phyloP scores from a whole-genome alignment of 179 eudicot genomes.

The Carnegiea gigantea region DNA sequence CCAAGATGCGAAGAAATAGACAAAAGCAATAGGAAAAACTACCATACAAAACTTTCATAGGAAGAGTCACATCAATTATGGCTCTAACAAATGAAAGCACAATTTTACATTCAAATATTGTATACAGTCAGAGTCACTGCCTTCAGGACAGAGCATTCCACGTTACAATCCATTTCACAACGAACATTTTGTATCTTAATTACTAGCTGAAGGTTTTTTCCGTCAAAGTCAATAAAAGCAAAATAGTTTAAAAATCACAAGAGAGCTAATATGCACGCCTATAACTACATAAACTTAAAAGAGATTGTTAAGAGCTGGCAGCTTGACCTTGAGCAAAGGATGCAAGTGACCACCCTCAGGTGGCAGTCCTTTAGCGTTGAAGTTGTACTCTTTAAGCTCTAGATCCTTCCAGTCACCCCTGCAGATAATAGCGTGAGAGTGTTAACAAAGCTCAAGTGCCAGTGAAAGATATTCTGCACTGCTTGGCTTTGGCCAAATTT shows the following conservation, averaged over 20 bases:
- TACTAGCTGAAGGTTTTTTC: background rate
- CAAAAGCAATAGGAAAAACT: background rate
- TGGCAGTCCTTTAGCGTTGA: slow-evolving; percentile 80
- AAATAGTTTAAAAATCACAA: background rate
- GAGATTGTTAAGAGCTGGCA: slow-evolving; percentile 7
- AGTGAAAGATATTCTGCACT: background rate
- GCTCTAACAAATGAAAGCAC: background rate
- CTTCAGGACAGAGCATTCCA: background rate
- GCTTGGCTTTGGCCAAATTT: background rate
- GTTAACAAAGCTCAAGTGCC: slow-evolving; percentile 3
- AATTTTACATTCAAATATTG: background rate
- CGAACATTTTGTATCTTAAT: background rate
- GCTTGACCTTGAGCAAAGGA: slow-evolving; percentile 83
- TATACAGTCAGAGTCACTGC: too few species aligned
- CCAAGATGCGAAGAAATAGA: background rate
- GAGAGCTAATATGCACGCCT: background rate
- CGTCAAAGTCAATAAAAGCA: background rate
- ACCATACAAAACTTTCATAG: background rate
- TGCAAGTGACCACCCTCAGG: slow-evolving; percentile 86
- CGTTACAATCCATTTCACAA: background rate
- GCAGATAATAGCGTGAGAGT: slow-evolving; percentile 5
- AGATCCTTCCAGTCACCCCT: slow-evolving; percentile 91
- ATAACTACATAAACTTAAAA: background rate
- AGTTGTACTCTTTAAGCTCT: slow-evolving; percentile 92
- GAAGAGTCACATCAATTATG: background rate